phyloP scores from a whole-genome alignment of 139 green algal genomes.

The Coccomyxa sp. region DNA sequence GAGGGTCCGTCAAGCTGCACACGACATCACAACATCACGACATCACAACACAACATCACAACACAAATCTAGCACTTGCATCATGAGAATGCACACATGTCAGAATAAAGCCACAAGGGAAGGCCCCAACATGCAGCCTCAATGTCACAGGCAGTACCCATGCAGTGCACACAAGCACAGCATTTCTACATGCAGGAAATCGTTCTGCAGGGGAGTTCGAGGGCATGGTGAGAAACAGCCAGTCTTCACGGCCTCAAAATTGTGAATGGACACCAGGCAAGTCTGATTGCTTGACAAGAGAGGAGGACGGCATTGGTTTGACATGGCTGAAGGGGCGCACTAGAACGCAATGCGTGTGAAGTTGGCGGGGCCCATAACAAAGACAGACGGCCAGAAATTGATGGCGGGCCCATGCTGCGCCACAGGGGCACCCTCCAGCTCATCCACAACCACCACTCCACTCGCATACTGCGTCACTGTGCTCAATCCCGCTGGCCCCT shows the following conservation, averaged over 20 bases:
- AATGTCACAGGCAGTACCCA: not conserved
- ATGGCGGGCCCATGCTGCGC: not conserved
- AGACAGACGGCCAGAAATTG: not conserved
- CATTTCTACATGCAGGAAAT: not conserved
- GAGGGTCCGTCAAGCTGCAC: not conserved
- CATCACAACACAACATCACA: not conserved
- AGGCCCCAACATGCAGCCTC: not conserved
- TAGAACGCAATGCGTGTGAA: not conserved
- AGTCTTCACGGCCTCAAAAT: not conserved
- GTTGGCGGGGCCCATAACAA: not conserved
- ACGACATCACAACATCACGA: not conserved
- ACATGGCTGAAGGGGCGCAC: not conserved
- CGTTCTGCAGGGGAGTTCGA: not conserved
- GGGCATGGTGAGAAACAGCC: not conserved
- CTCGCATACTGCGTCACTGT: not conserved
- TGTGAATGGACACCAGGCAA: not conserved
- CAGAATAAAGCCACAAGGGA: not conserved
- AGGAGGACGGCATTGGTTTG: not conserved
- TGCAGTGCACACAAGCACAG: not conserved
- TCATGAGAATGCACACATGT: not conserved
- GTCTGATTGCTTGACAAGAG: not conserved
- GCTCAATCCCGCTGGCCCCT: not conserved
- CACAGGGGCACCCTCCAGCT: not conserved
- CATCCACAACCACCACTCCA: not conserved
- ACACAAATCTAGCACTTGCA: not conserved